Percentiles rank a stretch among this genome's conserved stretches.
These are phyloP conservation scores for Pisolithus microcarpus DNA, from an alignment of 768 basidiomycete species.

Conservation along the genomic window DNA sequence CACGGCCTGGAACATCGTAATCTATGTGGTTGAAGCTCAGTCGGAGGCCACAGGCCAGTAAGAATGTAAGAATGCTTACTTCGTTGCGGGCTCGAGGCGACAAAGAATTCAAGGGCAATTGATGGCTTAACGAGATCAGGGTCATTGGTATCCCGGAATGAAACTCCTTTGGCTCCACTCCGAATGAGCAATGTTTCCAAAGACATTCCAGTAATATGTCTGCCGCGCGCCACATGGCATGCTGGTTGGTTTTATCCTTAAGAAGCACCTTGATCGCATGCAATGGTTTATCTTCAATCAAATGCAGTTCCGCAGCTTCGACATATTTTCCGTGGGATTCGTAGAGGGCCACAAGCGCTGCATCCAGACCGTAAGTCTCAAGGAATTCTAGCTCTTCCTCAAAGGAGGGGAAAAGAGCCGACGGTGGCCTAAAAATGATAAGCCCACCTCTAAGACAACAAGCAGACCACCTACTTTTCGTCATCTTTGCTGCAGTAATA, in stretches of 20 bases:
- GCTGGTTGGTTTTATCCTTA: slow-evolving; percentile 20
- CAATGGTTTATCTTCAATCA: slow-evolving; percentile 38
- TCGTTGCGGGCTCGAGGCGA: slow-evolving; percentile 4
- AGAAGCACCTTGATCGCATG: slow-evolving; percentile 45
- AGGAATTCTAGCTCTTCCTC: slow-evolving; percentile 54
- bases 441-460: not conserved
- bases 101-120: slow-evolving; percentile 7
- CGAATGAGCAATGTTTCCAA: slow-evolving; percentile 42
- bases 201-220: slow-evolving; percentile 36
- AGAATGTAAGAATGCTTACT: slow-evolving; percentile 3
- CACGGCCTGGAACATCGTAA: slow-evolving; percentile 33
- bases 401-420: slow-evolving; percentile 39
- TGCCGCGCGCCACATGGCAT: slow-evolving; percentile 29
- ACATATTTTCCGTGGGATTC: slow-evolving; percentile 32
- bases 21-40: slow-evolving; percentile 5
- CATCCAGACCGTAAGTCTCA: slow-evolving; percentile 45
- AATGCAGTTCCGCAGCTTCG: slow-evolving; percentile 49
- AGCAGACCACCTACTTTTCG: slow-evolving; percentile 19
- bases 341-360: slow-evolving; percentile 40
- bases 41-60: not conserved
- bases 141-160: slow-evolving; percentile 1
- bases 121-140: slow-evolving; percentile 23
- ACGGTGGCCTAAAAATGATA: slow-evolving; percentile 35
- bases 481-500: slow-evolving; percentile 34
- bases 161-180: slow-evolving; percentile 12